Conservation (phyloP, 2,329 filamentous ascomycete species). For the Fusarium anguioides region DNA sequence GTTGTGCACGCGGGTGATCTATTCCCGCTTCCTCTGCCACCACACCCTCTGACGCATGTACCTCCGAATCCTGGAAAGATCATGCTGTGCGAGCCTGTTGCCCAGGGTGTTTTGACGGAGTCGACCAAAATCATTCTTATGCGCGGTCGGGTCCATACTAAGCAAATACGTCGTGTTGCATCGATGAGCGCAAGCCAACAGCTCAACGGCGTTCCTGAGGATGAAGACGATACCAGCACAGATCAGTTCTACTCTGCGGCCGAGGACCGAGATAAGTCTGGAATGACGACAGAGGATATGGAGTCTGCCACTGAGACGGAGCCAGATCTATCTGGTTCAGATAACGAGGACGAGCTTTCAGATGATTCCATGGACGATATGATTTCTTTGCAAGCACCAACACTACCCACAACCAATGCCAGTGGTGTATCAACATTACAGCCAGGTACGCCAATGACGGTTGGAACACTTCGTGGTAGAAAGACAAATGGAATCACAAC, state of each 20-base stretch:
- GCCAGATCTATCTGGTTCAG: conserved; percentile 70
- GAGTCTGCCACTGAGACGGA: conserved; percentile 70
- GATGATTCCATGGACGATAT: conserved; percentile 94
- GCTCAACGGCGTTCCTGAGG: conserved; percentile 68
- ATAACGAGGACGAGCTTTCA: conserved; percentile 80
- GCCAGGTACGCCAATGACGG: conserved; percentile 81
- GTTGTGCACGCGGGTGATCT: conserved; percentile 88
- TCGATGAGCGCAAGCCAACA: conserved; percentile 55
- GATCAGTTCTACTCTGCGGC: conserved; percentile 94
- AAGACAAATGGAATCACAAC: conserved; percentile 79
- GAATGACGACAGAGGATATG: conserved; percentile 68
- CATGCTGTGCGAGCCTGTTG: conserved; percentile 92
- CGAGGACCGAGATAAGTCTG: conserved; percentile 76
- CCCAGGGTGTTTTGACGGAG: conserved; percentile 82
- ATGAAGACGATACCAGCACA: conserved; percentile 84
- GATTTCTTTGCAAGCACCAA: conserved; percentile 87
- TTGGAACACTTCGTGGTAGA: conserved; percentile 68
- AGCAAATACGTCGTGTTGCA: conserved; percentile 60
- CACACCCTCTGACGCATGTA: conserved; percentile 88
- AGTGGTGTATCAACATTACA: conserved; percentile 84
- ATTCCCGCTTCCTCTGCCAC: conserved; percentile 78
- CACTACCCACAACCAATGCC: conserved; percentile 79
- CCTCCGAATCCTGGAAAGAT: conserved; percentile 87
- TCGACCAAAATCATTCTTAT: conserved; percentile 87
- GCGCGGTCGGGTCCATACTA: conserved; percentile 67